phyloP scores from a whole-genome alignment of 768 basidiomycete species.

The Mycena crocata region DNA sequence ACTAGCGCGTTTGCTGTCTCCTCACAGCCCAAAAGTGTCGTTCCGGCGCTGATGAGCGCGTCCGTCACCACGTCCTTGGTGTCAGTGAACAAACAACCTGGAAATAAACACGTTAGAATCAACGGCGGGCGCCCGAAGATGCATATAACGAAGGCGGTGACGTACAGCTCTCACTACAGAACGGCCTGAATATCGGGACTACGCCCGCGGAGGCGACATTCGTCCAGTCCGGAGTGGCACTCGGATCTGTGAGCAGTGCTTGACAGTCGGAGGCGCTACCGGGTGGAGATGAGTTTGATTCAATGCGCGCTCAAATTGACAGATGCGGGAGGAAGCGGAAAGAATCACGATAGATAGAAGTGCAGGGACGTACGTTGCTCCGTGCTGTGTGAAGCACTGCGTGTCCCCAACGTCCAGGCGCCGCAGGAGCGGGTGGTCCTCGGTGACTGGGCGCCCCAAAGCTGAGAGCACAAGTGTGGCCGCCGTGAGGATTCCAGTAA shows the following conservation, averaged over 20 bases:
- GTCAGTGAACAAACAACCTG: constrained; percentile 29
- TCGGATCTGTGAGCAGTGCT: constrained; percentile 5
- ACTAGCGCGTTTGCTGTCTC: constrained; percentile 17
- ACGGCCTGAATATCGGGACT: constrained; percentile 14
- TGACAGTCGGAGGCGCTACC: constrained; percentile 23
- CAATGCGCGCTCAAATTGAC: too few species aligned
- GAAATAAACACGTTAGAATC: too few species aligned
- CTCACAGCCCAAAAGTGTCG: constrained; percentile 13
- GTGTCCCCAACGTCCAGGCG: not conserved
- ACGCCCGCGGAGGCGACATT: not conserved
- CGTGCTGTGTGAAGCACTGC: constrained; percentile 20
- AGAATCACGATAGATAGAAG: not conserved
- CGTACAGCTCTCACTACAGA: constrained; percentile 30
- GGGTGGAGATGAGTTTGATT: not conserved
- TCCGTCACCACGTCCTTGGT: not conserved
- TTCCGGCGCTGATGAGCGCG: constrained; percentile 14
- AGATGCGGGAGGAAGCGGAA: not conserved
- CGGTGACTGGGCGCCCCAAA: not conserved
- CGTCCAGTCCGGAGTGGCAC: constrained; percentile 18
- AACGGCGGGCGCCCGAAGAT: too few species aligned
- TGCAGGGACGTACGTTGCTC: constrained; percentile 3
- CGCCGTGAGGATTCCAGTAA: not conserved
- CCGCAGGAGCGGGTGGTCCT: not conserved
- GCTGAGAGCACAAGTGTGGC: not conserved
- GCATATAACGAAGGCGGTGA: not conserved